A percentile compares a stretch with the other conserved stretches of the same genome.
Evolutionary conservation across 768 basidiomycete genomes (phyloP).

Genomic region (Hydnomerulius pinastri): DNA sequence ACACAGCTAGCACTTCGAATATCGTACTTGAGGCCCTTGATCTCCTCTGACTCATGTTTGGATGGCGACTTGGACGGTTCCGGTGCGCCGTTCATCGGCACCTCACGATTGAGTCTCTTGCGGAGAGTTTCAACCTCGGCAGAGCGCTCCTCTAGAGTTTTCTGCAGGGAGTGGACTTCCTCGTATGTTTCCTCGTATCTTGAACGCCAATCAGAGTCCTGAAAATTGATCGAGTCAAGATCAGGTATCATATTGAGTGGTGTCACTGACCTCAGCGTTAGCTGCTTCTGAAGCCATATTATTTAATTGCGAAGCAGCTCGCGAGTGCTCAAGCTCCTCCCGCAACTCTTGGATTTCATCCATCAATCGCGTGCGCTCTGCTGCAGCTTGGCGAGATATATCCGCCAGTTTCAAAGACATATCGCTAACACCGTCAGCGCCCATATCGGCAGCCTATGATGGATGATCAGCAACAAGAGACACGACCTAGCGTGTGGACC

Average conservation of each 20-base stretch:
- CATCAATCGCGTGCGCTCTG: slow-evolving; percentile 52
- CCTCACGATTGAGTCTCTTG: slow-evolving; percentile 64
- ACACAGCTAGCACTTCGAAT: not conserved
- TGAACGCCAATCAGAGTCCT: slow-evolving; percentile 30
- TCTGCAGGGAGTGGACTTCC: slow-evolving; percentile 32
- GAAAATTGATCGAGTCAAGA: slow-evolving; percentile 3
- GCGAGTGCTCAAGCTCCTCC: slow-evolving; percentile 44
- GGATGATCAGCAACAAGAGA: slow-evolving; percentile 11
- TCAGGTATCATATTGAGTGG: not conserved
- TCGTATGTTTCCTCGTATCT: slow-evolving; percentile 34
- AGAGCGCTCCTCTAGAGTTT: slow-evolving; percentile 39
- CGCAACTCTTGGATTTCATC: slow-evolving; percentile 60
- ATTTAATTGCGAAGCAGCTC: slow-evolving; percentile 24
- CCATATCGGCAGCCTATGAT: slow-evolving; percentile 49
- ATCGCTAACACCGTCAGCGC: slow-evolving; percentile 39
- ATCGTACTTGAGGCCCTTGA: slow-evolving; percentile 77
- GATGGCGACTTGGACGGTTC: slow-evolving; percentile 36
- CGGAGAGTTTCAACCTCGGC: slow-evolving; percentile 57
- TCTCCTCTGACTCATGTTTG: slow-evolving; percentile 64
- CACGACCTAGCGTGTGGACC: slow-evolving; percentile 29
- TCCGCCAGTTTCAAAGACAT: slow-evolving; percentile 49
- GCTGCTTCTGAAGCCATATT: slow-evolving; percentile 18
- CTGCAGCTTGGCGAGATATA: slow-evolving; percentile 47
- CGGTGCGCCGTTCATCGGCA: slow-evolving; percentile 43
- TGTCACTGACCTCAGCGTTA: slow-evolving; percentile 23